A percentile compares a stretch with the other conserved stretches of the same genome.
Conservation (phyloP, 2,329 filamentous ascomycete genomes). For the Piedraia hortae region DNA sequence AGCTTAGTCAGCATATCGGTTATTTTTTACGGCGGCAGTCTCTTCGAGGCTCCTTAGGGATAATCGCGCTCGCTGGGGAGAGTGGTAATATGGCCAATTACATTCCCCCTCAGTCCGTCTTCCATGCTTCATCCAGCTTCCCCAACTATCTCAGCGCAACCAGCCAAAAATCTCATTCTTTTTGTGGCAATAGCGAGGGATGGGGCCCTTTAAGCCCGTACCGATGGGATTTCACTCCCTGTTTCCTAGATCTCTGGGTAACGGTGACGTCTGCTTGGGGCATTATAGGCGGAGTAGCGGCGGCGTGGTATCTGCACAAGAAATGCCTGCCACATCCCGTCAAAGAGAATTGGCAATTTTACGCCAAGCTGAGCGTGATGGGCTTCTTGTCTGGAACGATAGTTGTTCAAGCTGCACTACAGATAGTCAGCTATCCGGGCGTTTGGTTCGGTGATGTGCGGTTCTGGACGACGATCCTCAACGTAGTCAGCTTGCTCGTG, state of each 20-base stretch:
- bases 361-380: constrained; percentile 55
- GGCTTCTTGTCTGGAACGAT: constrained; percentile 39
- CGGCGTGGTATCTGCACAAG: constrained; percentile 52
- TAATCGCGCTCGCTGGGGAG: neutral
- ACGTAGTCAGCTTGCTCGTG: constrained; percentile 42
- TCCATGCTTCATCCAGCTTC: constrained; percentile 2
- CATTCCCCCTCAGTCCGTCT: constrained; percentile 2
- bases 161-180: constrained; percentile 27
- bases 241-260: constrained; percentile 84
- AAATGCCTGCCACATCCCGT: constrained; percentile 40
- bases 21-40: too few species aligned
- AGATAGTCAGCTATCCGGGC: constrained; percentile 39
- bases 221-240: constrained; percentile 86
- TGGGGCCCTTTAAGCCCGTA: constrained; percentile 80
- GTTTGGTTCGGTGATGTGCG: constrained; percentile 61
- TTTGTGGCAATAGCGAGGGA: constrained; percentile 74
- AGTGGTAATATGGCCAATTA: constrained; percentile 3
- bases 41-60: too few species aligned
- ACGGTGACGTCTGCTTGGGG: constrained; percentile 50
- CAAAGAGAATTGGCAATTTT: constrained; percentile 75
- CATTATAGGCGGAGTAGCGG: constrained; percentile 45
- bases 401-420: constrained; percentile 44
- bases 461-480: constrained; percentile 53
- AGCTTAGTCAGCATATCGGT: too few species aligned
- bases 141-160: constrained; percentile 10